These are phyloP conservation scores for Coemansia sp. DNA, from an alignment of 192 early-diverging fungal species.

Conservation along the genomic window DNA sequence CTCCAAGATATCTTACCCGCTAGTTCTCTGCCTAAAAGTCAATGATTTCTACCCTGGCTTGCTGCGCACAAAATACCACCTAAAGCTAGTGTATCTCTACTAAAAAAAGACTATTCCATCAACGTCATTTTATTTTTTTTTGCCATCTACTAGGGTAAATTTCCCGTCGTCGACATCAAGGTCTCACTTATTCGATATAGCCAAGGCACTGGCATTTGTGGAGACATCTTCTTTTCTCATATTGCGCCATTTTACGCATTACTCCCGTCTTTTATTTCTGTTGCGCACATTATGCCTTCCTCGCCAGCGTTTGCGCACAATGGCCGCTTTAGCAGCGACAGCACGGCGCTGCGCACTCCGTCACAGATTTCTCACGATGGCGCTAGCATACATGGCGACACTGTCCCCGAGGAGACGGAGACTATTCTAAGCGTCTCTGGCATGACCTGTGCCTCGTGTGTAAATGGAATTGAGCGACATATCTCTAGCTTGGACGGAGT, in stretches of 20 bases:
- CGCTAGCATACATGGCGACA: background rate
- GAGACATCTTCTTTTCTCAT: background rate
- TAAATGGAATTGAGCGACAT: constrained; percentile 65
- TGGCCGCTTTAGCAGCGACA: constrained; percentile 20
- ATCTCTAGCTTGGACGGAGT: constrained; percentile 53
- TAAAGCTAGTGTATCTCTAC: background rate
- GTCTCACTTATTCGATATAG: background rate
- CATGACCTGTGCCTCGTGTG: constrained; percentile 89
- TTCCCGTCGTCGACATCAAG: background rate
- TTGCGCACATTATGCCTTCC: background rate
- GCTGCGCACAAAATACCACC: background rate
- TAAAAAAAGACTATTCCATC: background rate
- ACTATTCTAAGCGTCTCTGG: constrained; percentile 67
- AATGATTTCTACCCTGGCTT: background rate
- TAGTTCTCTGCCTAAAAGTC: background rate
- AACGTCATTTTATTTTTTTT: background rate
- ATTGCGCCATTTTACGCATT: background rate
- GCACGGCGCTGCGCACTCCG: constrained; percentile 17
- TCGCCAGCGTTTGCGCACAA: background rate
- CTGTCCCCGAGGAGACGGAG: constrained; percentile 43
- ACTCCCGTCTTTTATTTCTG: background rate
- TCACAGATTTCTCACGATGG: constrained; percentile 10
- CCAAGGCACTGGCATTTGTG: background rate
- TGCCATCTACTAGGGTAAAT: background rate
- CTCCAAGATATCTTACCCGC: background rate